phyloP scores from a whole-genome alignment of 2,329 filamentous ascomycete genomes.

The Zasmidium citrigriseum region DNA sequence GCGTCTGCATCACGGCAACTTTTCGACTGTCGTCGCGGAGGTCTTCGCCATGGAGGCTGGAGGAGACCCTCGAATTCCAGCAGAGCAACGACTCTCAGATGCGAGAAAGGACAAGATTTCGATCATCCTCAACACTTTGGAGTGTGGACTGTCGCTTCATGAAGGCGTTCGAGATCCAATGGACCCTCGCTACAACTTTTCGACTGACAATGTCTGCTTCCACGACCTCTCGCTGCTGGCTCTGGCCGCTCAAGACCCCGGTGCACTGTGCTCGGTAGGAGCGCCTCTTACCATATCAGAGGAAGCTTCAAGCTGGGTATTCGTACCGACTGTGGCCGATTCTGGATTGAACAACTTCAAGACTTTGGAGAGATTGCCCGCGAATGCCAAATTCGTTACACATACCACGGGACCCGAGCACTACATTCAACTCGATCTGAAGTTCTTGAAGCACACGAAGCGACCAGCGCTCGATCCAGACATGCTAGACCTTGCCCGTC shows the following conservation, averaged over 20 bases:
- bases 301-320: constrained; percentile 28
- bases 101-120: constrained; percentile 47
- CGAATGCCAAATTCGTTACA: constrained; percentile 20
- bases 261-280: constrained; percentile 41
- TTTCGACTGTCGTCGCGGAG: constrained; percentile 39
- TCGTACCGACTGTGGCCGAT: constrained; percentile 35
- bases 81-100: constrained; percentile 41
- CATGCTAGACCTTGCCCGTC: constrained; percentile 32
- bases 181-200: constrained; percentile 16
- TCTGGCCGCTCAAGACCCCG: constrained; percentile 43
- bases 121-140: constrained; percentile 44
- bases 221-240: constrained; percentile 43
- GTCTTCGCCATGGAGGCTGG: constrained; percentile 44
- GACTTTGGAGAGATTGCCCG: constrained; percentile 31
- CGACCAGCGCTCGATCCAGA: constrained; percentile 20
- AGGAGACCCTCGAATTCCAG: constrained; percentile 44
- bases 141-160: constrained; percentile 40
- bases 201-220: constrained; percentile 42
- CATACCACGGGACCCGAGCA: constrained; percentile 37
- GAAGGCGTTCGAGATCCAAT: constrained; percentile 27
- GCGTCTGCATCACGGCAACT: constrained; percentile 34
- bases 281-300: constrained; percentile 29
- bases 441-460: constrained; percentile 38
- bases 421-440: constrained; percentile 42
- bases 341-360: constrained; percentile 37